These are phyloP conservation scores for Kwoniella mangroviensis DNA, from an alignment of 768 basidiomycete genomes.

Conservation along the genomic window DNA sequence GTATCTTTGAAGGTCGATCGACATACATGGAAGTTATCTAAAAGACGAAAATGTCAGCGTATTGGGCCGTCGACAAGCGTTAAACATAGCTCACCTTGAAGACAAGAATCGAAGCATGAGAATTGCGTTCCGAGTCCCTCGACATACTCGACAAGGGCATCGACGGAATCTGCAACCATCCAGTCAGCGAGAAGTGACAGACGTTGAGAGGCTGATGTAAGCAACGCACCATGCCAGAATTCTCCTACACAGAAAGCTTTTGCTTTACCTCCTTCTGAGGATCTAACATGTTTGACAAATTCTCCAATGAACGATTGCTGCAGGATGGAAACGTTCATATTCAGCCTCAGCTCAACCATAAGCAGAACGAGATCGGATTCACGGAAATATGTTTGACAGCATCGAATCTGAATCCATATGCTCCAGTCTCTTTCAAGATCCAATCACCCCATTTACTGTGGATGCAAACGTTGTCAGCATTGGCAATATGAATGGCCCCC, in stretches of 20 bases:
- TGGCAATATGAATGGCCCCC: not conserved
- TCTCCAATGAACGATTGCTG: conserved; percentile 60
- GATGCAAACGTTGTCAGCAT: not conserved
- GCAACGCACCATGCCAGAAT: conserved; percentile 76
- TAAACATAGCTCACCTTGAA: conserved; percentile 62
- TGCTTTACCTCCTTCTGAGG: conserved; percentile 56
- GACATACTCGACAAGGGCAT: conserved; percentile 50
- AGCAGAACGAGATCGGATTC: not conserved
- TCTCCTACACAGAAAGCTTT: conserved; percentile 74
- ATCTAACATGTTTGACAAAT: conserved; percentile 60
- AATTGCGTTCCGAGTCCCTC: conserved; percentile 63
- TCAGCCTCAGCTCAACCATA: not conserved
- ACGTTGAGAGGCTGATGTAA: not conserved
- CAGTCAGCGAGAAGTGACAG: not conserved
- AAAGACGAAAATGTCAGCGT: conserved; percentile 8
- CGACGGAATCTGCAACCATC: conserved; percentile 42
- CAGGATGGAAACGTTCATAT: not conserved
- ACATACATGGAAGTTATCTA: conserved; percentile 48
- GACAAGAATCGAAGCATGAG: conserved; percentile 87
- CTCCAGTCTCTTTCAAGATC: conserved; percentile 66
- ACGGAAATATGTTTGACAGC: conserved; percentile 76
- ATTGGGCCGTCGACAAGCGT: not conserved
- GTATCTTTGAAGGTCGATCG: too few relatives aligned
- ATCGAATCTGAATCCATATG: conserved; percentile 78
- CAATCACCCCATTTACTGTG: conserved; percentile 72